Evolutionary conservation across 2,329 filamentous ascomycete species (phyloP), one percentile per base, ranked within the genome.

Genomic region (Hypoxylon rubiginosum): DNA sequence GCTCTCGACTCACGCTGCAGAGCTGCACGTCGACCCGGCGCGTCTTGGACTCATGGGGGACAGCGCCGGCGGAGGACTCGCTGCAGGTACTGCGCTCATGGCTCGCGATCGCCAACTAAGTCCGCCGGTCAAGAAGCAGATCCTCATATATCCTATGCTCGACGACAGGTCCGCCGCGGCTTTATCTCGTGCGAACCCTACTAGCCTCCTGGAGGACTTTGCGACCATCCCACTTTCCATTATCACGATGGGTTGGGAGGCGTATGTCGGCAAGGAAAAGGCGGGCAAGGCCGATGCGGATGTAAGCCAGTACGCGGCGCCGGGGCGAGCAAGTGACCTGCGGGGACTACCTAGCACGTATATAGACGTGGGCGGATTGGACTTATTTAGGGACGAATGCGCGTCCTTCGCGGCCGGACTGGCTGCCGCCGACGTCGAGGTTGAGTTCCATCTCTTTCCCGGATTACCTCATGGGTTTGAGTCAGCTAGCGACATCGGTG

Each of bases 61-160:
- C 66, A 85, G 82, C 39, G 85, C 85, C 0, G 85, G 85, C 2
- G 85, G 84, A 0, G 85, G 85, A 51, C 76, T 88, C 8, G 84
- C 84, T 0, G 83, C 84, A 0, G 83, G 81, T 1, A 77, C 84
- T 66, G 78, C 83, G 0, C 75, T 87, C 24, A 81, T 86, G 79
- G 77, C 75, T 0, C 71, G 76, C 3, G 76, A 78, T 51, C 64
- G 71, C 9, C 64, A 49, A 2, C 49, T 78, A 0, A 61, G 66
- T 0, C 77, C 76, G 0, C 75, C 71, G 0, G 34, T 79, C 1
- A 74, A 74, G 7, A 73, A 73, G 53, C 77, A 77, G 51, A 72
- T 78, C 13, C 68, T 79, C 4, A 58, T 77, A 2, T 79, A 77
- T 41, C 76, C 77, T 1, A 79, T 79, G 76, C 65, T 79, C 0